phyloP scores from a whole-genome alignment of 1,139 yeast genomes.

The Candida glucosophila region DNA sequence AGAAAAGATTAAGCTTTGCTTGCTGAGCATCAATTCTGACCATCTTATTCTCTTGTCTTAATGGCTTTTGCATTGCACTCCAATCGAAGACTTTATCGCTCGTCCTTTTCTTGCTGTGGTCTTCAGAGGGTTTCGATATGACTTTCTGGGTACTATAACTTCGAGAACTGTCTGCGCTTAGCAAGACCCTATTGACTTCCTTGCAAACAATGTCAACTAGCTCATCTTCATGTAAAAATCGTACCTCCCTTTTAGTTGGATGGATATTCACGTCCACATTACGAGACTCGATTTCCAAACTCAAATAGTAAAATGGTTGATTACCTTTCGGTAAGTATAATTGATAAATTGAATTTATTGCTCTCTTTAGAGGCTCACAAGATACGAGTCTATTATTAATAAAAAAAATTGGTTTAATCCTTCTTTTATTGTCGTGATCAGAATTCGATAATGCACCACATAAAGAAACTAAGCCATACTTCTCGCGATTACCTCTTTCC shows the following conservation, averaged over 20 bases:
- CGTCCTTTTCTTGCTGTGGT: too few species aligned
- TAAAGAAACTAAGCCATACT: constrained; percentile 42
- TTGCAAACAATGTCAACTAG: constrained; percentile 56
- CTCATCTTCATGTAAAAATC: constrained; percentile 81
- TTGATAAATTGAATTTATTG: constrained; percentile 56
- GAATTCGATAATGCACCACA: constrained; percentile 64
- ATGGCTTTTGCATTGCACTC: too few species aligned
- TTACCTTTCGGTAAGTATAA: constrained; percentile 72
- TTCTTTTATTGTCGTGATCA: constrained; percentile 62
- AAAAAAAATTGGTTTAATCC: constrained; percentile 64
- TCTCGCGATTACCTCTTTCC: constrained; percentile 25
- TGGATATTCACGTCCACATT: constrained; percentile 93
- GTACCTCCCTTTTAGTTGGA: constrained; percentile 90
- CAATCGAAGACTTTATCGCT: too few species aligned
- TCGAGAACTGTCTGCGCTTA: constrained; percentile 60
- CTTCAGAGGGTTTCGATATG: constrained; percentile 18
- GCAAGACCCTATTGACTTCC: constrained; percentile 41
- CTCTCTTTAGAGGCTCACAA: constrained; percentile 72
- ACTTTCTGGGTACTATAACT: constrained; percentile 61
- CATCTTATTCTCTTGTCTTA: constrained; percentile 53
- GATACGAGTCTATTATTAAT: constrained; percentile 77
- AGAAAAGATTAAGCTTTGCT: constrained; percentile 41
- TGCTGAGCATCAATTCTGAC: constrained; percentile 74
- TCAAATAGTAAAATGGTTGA: constrained; percentile 69
- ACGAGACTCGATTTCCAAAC: constrained; percentile 54